Percentiles rank a stretch among this genome's conserved stretches.
Evolutionary conservation across 73 alveolate species (phyloP).

Genomic region (Stentor roeselii): DNA sequence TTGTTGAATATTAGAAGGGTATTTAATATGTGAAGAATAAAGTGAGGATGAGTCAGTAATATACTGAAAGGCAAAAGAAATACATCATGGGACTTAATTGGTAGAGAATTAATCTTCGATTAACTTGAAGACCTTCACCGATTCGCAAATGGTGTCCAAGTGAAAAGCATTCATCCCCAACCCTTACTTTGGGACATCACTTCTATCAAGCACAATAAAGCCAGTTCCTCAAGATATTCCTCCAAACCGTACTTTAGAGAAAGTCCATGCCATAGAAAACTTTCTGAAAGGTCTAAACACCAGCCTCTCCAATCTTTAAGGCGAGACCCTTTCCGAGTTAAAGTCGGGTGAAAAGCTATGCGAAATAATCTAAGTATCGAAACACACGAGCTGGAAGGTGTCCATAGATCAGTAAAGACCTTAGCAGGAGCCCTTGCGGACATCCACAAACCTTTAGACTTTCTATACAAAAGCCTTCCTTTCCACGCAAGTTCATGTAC

Average conservation of each 20-base stretch:
- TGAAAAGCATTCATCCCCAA: neutral
- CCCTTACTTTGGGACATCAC: neutral
- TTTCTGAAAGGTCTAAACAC: neutral
- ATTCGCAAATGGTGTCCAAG: neutral
- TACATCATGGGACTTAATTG: constrained; percentile 16
- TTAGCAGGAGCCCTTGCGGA: constrained; percentile 2
- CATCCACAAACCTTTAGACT: neutral
- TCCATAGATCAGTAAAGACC: neutral
- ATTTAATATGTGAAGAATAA: neutral
- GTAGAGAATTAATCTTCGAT: neutral
- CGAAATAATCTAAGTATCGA: neutral
- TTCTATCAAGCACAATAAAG: neutral
- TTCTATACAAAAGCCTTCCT: constrained; percentile 9
- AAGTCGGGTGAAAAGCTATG: neutral
- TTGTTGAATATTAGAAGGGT: neutral
- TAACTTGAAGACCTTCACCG: neutral
- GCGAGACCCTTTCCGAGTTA: neutral
- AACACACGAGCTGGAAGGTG: neutral
- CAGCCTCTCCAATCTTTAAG: neutral
- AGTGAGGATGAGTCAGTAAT: neutral
- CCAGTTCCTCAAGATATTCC: neutral
- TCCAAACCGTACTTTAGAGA: neutral
- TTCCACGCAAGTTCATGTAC: constrained; percentile 12
- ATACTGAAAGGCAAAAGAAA: constrained; percentile 8
- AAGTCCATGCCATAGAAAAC: neutral